Evolutionary conservation across 257 asterid species (phyloP), one percentile per base, ranked within the genome.

Genomic region (Jacaranda copaia): DNA sequence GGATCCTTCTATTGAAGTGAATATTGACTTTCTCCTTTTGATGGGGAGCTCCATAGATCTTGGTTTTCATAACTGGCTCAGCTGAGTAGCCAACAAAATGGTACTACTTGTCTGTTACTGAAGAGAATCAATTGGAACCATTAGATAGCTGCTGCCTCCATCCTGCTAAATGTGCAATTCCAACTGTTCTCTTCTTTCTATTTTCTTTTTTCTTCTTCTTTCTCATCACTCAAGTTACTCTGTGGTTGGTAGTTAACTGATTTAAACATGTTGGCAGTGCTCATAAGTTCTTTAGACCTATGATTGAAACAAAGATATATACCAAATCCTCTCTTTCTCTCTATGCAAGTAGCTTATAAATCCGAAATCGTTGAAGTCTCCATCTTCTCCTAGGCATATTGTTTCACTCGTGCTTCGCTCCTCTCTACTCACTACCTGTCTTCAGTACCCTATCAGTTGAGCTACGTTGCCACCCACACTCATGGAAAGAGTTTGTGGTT

Each of bases 101-200:
- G n/a, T 52, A 35, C 72, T 16, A 51, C 57, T 77, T 68, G 45
- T 60, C 12, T 16, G 65, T 58, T n/a, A 36, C 39, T 53, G 8
- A 78, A 52, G 25, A 62, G 61, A 64, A 42, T 32, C 12, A 1
- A 40, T 67, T 71, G 13, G 32, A 15, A 9, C 70, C 40, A 48
- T 51, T 53, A 39, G 53, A 32, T 73, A 14, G 8, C 18, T 70
- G 58, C 57, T 65, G 78, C 77, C 58, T 56, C 25, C 38, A 19
- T 67, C 46, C 19, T 35, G 78, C 72, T 60, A 36, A 25, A 56
- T 51, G 52, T 48, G 62, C 64, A 59, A 57, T 56, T 77, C 53
- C 72, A 59, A 66, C 48, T 65, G 48, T 55, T 61, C 62, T 12
- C 70, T 25, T 43, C 52, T 74, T 40, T 39, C 25, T 42, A 49